Evolutionary conservation across 2,329 filamentous ascomycete genomes (phyloP).

Genomic region (Pseudomassariella vexata): DNA sequence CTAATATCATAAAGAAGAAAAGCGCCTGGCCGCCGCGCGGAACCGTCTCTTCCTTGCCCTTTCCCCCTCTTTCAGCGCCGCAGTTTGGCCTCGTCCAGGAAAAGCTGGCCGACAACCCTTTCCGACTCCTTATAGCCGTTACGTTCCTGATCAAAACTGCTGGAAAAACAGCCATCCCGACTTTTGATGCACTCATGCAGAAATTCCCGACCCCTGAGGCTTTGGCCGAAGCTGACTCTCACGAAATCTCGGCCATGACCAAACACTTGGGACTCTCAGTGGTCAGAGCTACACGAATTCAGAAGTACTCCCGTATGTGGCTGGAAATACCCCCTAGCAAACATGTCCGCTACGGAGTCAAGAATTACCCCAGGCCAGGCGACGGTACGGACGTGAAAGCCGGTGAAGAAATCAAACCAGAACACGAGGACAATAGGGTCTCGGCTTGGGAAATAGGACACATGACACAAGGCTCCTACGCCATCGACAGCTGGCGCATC

Average conservation of each 20-base stretch:
- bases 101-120: conserved; percentile 66
- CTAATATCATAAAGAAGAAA: conserved; percentile 17
- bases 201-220: conserved; percentile 61
- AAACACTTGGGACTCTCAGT: conserved; percentile 65
- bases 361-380: conserved; percentile 33
- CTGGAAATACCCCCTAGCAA: conserved; percentile 53
- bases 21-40: conserved; percentile 31
- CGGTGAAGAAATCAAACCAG: conserved; percentile 20
- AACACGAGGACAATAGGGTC: conserved; percentile 15
- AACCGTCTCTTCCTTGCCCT: conserved; percentile 51
- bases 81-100: conserved; percentile 82
- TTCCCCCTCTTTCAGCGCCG: conserved; percentile 58
- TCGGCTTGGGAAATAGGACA: conserved; percentile 79
- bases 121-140: conserved; percentile 74
- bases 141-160: conserved; percentile 81
- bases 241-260: conserved; percentile 57
- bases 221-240: conserved; percentile 51
- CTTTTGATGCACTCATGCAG: conserved; percentile 63
- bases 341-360: conserved; percentile 48
- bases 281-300: conserved; percentile 61
- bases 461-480: conserved; percentile 75
- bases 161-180: conserved; percentile 68
- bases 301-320: conserved; percentile 67
- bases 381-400: conserved; percentile 23
- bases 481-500: conserved; percentile 86